Evolutionary conservation across 192 early-diverging fungal species (phyloP).

Genomic region (Dispira simplex): DNA sequence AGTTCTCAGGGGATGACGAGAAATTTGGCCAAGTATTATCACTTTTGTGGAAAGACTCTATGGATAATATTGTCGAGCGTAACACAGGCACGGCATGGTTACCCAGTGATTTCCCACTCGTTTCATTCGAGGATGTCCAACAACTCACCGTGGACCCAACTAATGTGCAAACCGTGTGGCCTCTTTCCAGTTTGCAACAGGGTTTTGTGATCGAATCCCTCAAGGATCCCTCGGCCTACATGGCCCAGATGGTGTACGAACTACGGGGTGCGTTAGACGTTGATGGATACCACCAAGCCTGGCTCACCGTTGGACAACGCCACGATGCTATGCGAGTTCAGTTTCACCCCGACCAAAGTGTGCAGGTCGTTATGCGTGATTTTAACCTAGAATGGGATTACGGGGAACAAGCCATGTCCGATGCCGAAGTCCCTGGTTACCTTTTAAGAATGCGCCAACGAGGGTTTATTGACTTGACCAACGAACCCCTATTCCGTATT

Average conservation of each 20-base stretch:
- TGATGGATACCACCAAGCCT: neutral
- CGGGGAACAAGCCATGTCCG: neutral
- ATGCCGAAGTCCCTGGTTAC: neutral
- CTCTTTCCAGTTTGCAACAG: neutral
- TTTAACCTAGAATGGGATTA: neutral
- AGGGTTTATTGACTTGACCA: too few species aligned
- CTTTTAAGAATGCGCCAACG: too few species aligned
- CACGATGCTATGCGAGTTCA: neutral
- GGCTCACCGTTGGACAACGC: neutral
- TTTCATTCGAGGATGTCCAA: neutral
- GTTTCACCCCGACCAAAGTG: neutral
- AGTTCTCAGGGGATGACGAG: too few species aligned
- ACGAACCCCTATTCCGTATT: neutral
- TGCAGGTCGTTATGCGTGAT: neutral
- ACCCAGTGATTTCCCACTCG: neutral
- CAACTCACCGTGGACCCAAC: neutral
- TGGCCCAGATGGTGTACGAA: neutral
- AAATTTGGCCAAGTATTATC: neutral
- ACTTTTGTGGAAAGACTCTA: neutral
- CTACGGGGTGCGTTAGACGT: neutral
- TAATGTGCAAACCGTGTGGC: neutral
- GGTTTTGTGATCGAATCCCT: neutral
- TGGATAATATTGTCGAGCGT: neutral
- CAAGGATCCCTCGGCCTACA: neutral
- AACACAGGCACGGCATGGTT: neutral